These are phyloP conservation scores for Purshia tridentata DNA, from an alignment of 306 rosid genomes.

Conservation along the genomic window DNA sequence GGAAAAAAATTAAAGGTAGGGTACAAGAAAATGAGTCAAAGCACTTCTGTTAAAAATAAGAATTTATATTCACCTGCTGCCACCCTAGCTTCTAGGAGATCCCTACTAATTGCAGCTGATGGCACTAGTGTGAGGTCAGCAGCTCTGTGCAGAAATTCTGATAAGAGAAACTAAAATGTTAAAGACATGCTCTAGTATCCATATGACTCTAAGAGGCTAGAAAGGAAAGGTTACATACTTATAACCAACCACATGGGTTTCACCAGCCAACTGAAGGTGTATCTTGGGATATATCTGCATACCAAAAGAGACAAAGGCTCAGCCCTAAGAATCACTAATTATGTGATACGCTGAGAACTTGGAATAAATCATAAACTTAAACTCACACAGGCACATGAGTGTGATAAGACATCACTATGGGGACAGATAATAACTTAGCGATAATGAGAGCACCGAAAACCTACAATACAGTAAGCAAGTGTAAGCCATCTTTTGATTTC, in stretches of 20 bases:
- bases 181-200: conserved; percentile 17
- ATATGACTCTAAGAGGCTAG: conserved; percentile 1
- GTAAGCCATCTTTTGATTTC: conserved; percentile 18
- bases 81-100: conserved; percentile 73
- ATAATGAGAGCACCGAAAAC: conserved; percentile 94
- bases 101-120: conserved; percentile 84
- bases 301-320: conserved; percentile 15
- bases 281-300: conserved; percentile 91
- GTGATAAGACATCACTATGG: conserved; percentile 97
- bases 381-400: conserved; percentile 97
- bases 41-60: conserved; percentile 1
- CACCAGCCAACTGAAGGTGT: conserved; percentile 98
- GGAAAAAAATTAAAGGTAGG: not conserved
- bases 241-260: conserved; percentile 96
- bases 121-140: conserved; percentile 98
- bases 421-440: conserved; percentile 79
- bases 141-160: conserved; percentile 93
- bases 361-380: conserved; percentile 23
- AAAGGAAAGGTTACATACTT: conserved; percentile 53
- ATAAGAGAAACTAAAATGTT: conserved; percentile 31
- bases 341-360: conserved; percentile 8
- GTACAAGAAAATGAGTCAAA: not conserved
- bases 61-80: conserved; percentile 69
- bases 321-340: not conserved
- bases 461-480: conserved; percentile 40